phyloP scores from a whole-genome alignment of 441 rosid genomes.

The Viola pubescens region DNA sequence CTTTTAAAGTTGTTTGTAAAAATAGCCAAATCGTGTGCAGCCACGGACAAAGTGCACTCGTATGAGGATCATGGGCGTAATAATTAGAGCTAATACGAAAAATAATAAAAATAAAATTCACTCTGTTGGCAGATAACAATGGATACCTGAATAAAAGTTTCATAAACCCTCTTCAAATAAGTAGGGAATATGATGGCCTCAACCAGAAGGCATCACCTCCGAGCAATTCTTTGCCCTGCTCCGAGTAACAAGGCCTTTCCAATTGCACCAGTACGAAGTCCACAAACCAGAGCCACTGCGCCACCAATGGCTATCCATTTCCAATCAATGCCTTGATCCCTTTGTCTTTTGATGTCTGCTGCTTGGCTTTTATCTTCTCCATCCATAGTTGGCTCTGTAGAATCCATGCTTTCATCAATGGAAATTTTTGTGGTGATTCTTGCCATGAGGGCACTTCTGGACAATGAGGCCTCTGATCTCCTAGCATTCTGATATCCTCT shows the following conservation, averaged over 20 bases:
- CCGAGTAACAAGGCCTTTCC: slow-evolving; percentile 77
- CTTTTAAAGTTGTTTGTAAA: no score
- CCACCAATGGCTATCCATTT: slow-evolving; percentile 85
- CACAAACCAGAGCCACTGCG: slow-evolving; percentile 63
- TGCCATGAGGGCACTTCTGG: slow-evolving; percentile 65
- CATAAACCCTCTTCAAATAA: not conserved
- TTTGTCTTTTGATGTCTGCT: slow-evolving; percentile 23
- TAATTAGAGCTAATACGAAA: no score
- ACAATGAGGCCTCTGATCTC: slow-evolving; percentile 44
- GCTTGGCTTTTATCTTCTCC: slow-evolving; percentile 38
- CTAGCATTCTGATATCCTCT: slow-evolving; percentile 73
- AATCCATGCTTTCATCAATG: slow-evolving; percentile 32
- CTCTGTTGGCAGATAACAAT: no score
- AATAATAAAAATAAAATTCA: no score
- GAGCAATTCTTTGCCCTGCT: slow-evolving; percentile 72
- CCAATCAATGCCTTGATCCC: slow-evolving; percentile 66
- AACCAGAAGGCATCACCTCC: slow-evolving; percentile 42
- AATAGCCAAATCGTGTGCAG: no score
- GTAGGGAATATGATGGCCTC: not conserved
- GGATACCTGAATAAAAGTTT: slow-evolving; percentile 6
- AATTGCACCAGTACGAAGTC: slow-evolving; percentile 58
- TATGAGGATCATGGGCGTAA: no score
- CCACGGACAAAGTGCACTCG: no score
- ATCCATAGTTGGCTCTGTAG: slow-evolving; percentile 21
- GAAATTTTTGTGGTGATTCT: slow-evolving; percentile 61